Conservation (phyloP, 2,329 filamentous ascomycete species). For the Cytospora schulzeri region DNA sequence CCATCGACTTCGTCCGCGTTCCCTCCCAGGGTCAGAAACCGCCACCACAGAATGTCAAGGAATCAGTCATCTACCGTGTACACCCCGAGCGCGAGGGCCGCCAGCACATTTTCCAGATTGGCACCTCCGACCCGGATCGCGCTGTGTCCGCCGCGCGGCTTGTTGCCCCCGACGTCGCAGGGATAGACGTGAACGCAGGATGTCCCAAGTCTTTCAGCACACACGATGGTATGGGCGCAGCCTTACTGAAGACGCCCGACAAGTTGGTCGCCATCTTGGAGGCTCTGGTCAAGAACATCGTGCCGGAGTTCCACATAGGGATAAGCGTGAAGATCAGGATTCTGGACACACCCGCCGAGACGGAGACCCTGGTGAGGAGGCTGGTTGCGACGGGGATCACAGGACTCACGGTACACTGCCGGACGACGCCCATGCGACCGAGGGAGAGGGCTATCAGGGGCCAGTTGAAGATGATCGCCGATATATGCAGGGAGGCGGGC, state of each 20-base stretch:
- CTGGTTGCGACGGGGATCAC: slow-evolving; percentile 89
- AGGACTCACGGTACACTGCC: slow-evolving; percentile 90
- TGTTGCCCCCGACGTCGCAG: slow-evolving; percentile 83
- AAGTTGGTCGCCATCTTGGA: slow-evolving; percentile 80
- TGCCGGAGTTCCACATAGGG: slow-evolving; percentile 78
- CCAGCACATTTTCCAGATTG: slow-evolving; percentile 87
- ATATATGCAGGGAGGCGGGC: slow-evolving; percentile 78
- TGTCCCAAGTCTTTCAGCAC: slow-evolving; percentile 98
- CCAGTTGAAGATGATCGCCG: slow-evolving; percentile 81
- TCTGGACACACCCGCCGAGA: slow-evolving; percentile 73
- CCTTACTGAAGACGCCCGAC: slow-evolving; percentile 82
- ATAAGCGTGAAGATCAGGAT: slow-evolving; percentile 97
- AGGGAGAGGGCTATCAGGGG: slow-evolving; percentile 83
- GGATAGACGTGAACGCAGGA: slow-evolving; percentile 97
- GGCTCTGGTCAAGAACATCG: slow-evolving; percentile 70
- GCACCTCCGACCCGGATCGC: slow-evolving; percentile 78
- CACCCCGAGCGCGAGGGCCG: slow-evolving; percentile 75
- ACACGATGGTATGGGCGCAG: slow-evolving; percentile 91
- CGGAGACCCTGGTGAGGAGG: slow-evolving; percentile 73
- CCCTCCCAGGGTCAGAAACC: slow-evolving; percentile 69
- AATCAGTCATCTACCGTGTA: slow-evolving; percentile 80
- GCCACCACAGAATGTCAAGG: slow-evolving; percentile 55
- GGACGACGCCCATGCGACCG: slow-evolving; percentile 93
- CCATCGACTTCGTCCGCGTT: slow-evolving; percentile 80
- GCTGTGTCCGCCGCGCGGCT: slow-evolving; percentile 84